A percentile compares a stretch with the other conserved stretches of the same genome.
phyloP scores from a whole-genome alignment of 108 stramenopile genomes.

The Cyclostephanos invisitatus region DNA sequence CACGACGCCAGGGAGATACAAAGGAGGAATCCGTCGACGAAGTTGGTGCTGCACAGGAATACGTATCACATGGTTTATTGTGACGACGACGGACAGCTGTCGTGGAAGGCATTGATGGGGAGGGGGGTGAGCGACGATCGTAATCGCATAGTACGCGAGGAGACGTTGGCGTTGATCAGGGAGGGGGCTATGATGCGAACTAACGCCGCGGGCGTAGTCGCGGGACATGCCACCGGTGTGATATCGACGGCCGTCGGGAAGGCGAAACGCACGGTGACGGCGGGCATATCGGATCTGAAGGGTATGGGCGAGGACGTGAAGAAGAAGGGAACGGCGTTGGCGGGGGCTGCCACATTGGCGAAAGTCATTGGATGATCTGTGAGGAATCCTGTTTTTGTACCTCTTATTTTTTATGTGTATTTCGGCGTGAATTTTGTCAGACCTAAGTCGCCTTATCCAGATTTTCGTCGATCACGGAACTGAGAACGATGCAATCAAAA shows the following conservation, averaged over 20 bases:
- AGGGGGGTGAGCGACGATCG: slow-evolving; percentile 25
- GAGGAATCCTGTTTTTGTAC: no score
- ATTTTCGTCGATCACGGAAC: no score
- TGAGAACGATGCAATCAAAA: no score
- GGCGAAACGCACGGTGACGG: slow-evolving; percentile 3
- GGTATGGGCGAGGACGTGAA: background rate
- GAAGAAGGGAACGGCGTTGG: slow-evolving; percentile 2
- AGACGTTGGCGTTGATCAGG: slow-evolving; percentile 31
- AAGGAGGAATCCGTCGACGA: slow-evolving; percentile 29
- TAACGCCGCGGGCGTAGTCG: no score
- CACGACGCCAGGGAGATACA: slow-evolving; percentile 38
- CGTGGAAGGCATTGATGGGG: slow-evolving; percentile 35
- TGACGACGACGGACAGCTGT: slow-evolving; percentile 30
- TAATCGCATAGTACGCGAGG: slow-evolving; percentile 24
- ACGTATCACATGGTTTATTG: slow-evolving; percentile 33
- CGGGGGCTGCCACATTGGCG: background rate
- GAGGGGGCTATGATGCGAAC: slow-evolving; percentile 12
- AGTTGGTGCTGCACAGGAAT: slow-evolving; percentile 37
- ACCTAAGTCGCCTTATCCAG: no score
- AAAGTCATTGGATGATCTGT: slow-evolving; percentile 5
- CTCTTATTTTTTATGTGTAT: no score
- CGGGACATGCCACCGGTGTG: slow-evolving; percentile 15
- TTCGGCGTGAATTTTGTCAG: no score
- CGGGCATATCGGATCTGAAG: background rate
- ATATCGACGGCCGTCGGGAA: slow-evolving; percentile 2